Percentiles rank a stretch among this genome's conserved stretches.
Evolutionary conservation across 2,329 filamentous ascomycete genomes (phyloP).

Genomic region (Alternaria angustiovoidea): DNA sequence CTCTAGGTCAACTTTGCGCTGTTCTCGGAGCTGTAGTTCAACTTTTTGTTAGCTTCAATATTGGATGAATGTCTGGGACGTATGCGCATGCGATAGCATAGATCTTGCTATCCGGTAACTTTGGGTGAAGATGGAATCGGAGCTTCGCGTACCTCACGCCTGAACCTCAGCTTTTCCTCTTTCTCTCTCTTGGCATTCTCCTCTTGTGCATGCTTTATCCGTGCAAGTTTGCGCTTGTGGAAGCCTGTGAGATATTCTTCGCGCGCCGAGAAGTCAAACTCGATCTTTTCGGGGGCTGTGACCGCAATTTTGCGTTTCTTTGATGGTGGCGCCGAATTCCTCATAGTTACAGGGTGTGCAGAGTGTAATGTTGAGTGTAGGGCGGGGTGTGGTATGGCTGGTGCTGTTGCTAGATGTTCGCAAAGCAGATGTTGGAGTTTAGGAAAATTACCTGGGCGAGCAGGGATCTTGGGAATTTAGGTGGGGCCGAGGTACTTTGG

Average conservation of each 20-base stretch:
- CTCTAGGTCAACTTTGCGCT: conserved; percentile 81
- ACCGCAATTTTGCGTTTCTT: conserved; percentile 48
- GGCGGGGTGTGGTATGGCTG: background rate
- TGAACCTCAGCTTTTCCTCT: conserved; percentile 75
- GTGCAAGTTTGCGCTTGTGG: conserved; percentile 90
- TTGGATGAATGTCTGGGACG: background rate
- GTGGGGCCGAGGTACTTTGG: conserved; percentile 18
- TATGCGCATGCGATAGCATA: background rate
- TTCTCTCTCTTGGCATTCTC: conserved; percentile 78
- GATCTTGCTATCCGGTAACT: background rate
- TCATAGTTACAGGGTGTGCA: background rate
- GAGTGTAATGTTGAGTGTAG: background rate
- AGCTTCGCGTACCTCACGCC: conserved; percentile 74
- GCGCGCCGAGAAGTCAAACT: conserved; percentile 81
- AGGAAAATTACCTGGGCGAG: conserved; percentile 29
- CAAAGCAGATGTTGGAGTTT: conserved; percentile 17
- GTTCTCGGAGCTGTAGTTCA: conserved; percentile 74
- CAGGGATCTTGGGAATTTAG: conserved; percentile 26
- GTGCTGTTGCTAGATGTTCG: conserved; percentile 4
- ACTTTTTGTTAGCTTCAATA: background rate
- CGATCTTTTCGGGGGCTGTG: conserved; percentile 76
- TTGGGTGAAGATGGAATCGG: background rate
- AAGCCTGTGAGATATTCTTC: conserved; percentile 93
- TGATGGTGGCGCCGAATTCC: conserved; percentile 32
- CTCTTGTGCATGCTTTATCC: conserved; percentile 85